phyloP scores from a whole-genome alignment of 371 early-diverging fungal genomes.

The Haplosporangium sp. region DNA sequence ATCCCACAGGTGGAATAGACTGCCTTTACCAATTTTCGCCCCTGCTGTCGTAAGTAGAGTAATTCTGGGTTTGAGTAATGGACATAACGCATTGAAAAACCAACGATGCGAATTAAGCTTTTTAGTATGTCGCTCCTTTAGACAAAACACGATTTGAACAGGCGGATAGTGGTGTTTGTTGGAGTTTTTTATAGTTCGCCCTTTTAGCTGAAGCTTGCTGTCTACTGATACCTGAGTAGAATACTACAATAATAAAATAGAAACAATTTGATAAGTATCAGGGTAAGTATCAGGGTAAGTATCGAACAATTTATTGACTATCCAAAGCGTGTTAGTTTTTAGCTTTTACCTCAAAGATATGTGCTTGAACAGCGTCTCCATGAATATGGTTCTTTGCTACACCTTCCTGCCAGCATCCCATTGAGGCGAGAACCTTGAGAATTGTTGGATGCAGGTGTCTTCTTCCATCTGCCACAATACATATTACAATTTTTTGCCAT shows the following conservation, averaged over 20 bases:
- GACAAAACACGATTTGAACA: slow-evolving; percentile 89
- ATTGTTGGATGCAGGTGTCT: slow-evolving; percentile 77
- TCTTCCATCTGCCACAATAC: slow-evolving; percentile 87
- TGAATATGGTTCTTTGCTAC: slow-evolving; percentile 78
- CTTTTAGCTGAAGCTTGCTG: slow-evolving; percentile 69
- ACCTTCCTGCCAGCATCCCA: slow-evolving; percentile 95
- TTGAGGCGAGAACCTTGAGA: slow-evolving; percentile 82
- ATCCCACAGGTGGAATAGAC: slow-evolving; percentile 92
- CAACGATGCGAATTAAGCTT: slow-evolving; percentile 98
- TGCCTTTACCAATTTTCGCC: slow-evolving; percentile 84
- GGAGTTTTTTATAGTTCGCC: slow-evolving; percentile 55
- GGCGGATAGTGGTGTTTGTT: slow-evolving; percentile 83
- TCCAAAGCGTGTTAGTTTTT: not conserved
- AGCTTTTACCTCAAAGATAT: slow-evolving; percentile 64
- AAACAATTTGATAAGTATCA: not conserved
- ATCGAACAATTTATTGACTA: not conserved
- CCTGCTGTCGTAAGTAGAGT: slow-evolving; percentile 94
- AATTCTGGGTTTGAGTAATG: slow-evolving; percentile 85
- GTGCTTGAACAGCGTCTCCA: slow-evolving; percentile 74
- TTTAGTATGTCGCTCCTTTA: slow-evolving; percentile 89
- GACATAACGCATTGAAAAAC: slow-evolving; percentile 95
- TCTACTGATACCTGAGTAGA: slow-evolving; percentile 87
- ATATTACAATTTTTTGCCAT: slow-evolving; percentile 93
- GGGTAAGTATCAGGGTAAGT: not conserved
- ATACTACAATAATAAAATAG: slow-evolving; percentile 71